Conservation (phyloP, 2,329 filamentous ascomycete species). For the Eutypa lata region DNA sequence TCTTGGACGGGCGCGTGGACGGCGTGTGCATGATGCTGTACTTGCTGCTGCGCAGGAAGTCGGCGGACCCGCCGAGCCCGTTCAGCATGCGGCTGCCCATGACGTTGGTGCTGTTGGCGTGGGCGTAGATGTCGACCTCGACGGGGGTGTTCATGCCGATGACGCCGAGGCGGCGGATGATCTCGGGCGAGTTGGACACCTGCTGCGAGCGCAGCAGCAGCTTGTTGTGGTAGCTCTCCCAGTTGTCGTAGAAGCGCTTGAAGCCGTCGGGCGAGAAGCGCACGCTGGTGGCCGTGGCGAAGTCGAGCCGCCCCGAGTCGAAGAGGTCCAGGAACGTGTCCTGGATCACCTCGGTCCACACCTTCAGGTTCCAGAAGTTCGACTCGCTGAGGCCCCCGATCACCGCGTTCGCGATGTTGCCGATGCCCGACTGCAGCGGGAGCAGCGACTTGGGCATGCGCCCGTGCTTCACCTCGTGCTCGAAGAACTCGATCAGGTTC, state of each 20-base stretch:
- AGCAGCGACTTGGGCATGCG: constrained; percentile 74
- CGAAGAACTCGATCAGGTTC: constrained; percentile 78
- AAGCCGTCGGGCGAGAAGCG: constrained; percentile 90
- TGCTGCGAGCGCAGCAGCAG: constrained; percentile 83
- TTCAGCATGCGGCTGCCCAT: constrained; percentile 83
- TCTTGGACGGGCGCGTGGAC: constrained; percentile 74
- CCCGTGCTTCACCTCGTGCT: constrained; percentile 78
- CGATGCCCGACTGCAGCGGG: constrained; percentile 83
- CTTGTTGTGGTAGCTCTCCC: constrained; percentile 76
- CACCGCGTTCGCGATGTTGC: constrained; percentile 91
- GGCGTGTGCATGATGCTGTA: constrained; percentile 95
- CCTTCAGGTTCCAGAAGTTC: constrained; percentile 82
- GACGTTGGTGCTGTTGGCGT: constrained; percentile 87
- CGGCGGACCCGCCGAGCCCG: constrained; percentile 68
- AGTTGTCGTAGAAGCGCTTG: constrained; percentile 84
- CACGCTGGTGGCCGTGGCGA: constrained; percentile 85
- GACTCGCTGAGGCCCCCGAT: constrained; percentile 78
- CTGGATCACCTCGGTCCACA: constrained; percentile 92
- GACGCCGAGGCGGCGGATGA: constrained; percentile 80
- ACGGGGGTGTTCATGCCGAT: constrained; percentile 96
- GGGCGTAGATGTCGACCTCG: constrained; percentile 91
- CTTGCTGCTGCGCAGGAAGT: constrained; percentile 68
- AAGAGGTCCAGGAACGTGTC: constrained; percentile 92
- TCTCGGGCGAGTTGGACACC: constrained; percentile 85
- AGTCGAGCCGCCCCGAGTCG: constrained; percentile 82